Conservation (phyloP, 192 early-diverging fungal species). For the Jimgerdemannia flammicorona region DNA sequence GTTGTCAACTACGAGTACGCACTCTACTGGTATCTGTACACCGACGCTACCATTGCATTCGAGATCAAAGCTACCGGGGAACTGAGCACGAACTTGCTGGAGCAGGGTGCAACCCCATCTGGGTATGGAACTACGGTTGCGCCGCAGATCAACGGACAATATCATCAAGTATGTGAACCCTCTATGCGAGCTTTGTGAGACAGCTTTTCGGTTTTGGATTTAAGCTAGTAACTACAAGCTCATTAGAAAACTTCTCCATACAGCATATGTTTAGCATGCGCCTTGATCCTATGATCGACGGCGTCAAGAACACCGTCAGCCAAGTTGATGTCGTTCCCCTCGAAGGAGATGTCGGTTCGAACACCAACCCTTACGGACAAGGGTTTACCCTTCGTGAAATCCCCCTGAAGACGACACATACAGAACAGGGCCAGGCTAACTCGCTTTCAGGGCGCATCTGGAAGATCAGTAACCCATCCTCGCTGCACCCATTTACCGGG, state of each 20-base stretch:
- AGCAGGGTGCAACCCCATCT: constrained; percentile 28
- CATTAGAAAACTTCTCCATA: no score
- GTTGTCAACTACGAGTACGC: constrained; percentile 41
- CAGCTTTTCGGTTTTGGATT: no score
- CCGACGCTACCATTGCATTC: constrained; percentile 35
- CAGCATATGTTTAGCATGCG: constrained; percentile 37
- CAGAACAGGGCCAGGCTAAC: constrained; percentile 15
- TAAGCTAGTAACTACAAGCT: no score
- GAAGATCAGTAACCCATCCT: constrained; percentile 31
- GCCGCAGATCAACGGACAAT: constrained; percentile 36
- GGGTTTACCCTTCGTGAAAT: constrained; percentile 19
- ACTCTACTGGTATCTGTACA: constrained; percentile 37
- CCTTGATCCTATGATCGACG: constrained; percentile 40
- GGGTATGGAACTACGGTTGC: constrained; percentile 30
- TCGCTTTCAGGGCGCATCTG: constrained; percentile 25
- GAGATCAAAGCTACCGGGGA: constrained; percentile 41
- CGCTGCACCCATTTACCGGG: constrained; percentile 25
- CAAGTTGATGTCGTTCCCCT: constrained; percentile 21
- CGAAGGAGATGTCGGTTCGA: constrained; percentile 23
- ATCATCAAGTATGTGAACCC: constrained; percentile 18
- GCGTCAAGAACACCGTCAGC: constrained; percentile 26
- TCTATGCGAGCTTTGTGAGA: no score
- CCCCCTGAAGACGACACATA: constrained; percentile 22
- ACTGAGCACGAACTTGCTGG: constrained; percentile 35
- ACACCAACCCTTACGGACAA: constrained; percentile 25